Percentiles rank a stretch among this genome's conserved stretches.
These are phyloP conservation scores for Ilex aquifolium DNA, from an alignment of 257 asterid genomes.

Conservation along the genomic window DNA sequence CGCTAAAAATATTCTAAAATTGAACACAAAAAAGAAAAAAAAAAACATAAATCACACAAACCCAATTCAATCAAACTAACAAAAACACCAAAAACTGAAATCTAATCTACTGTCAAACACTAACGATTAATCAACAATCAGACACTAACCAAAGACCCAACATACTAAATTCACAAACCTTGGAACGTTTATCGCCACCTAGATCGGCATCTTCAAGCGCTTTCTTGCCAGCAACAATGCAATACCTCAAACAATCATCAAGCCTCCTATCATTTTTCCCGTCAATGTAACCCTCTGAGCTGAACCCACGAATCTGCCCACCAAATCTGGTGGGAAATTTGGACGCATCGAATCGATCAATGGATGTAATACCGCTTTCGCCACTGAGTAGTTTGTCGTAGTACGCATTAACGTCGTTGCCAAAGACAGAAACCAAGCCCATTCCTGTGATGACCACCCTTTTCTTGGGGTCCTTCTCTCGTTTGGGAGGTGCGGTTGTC, in stretches of 20 bases:
- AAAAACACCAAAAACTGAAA: not conserved
- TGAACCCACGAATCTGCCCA: constrained; percentile 52
- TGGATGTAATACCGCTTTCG: constrained; percentile 44
- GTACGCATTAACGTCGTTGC: constrained; percentile 41
- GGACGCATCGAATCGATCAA: constrained; percentile 54
- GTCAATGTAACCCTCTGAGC: constrained; percentile 47
- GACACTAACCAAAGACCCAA: not conserved
- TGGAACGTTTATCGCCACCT: constrained; percentile 26
- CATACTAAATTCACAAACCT: constrained; percentile 15
- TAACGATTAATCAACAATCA: not conserved
- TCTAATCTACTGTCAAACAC: not conserved
- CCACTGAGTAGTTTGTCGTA: constrained; percentile 44
- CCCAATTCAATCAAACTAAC: too few relatives aligned
- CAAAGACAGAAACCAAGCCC: constrained; percentile 56
- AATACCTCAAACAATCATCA: constrained; percentile 51
- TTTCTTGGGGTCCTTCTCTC: constrained; percentile 48
- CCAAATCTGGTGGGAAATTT: constrained; percentile 53
- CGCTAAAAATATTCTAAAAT: too few relatives aligned
- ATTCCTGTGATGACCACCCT: constrained; percentile 52
- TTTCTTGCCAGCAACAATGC: constrained; percentile 52
- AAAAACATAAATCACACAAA: too few relatives aligned
- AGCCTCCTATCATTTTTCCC: constrained; percentile 55
- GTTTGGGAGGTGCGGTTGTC: constrained; percentile 31
- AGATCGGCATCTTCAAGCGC: constrained; percentile 52
- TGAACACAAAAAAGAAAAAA: too few relatives aligned